Percentiles rank a stretch among this genome's conserved stretches.
phyloP scores from a whole-genome alignment of 2,329 filamentous ascomycete genomes.

The Fusarium sterilihyphosum region DNA sequence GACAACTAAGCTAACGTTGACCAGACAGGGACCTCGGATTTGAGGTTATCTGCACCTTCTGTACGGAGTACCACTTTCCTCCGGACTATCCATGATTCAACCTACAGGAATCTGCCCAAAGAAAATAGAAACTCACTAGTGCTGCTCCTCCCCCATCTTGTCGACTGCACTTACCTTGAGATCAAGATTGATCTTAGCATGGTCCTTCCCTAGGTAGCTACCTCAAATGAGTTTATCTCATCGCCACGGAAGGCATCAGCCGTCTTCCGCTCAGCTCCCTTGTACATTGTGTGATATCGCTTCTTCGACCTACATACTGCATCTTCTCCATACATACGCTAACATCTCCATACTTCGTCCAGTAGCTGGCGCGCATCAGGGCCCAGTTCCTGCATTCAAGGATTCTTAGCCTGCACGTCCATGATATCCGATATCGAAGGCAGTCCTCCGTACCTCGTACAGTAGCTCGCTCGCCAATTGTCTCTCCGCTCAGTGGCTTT shows the following conservation, averaged over 20 bases:
- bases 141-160: neutral
- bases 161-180: neutral
- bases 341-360: conserved; percentile 22
- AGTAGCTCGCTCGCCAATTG: conserved; percentile 37
- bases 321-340: conserved; percentile 24
- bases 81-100: neutral
- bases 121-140: neutral
- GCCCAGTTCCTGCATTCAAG: conserved; percentile 43
- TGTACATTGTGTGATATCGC: conserved; percentile 30
- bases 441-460: neutral
- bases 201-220: neutral
- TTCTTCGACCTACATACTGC: conserved; percentile 24
- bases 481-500: conserved; percentile 8
- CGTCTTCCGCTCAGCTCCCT: conserved; percentile 26
- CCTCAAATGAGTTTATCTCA: conserved; percentile 8
- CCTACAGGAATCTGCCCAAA: neutral
- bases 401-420: conserved; percentile 24
- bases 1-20: conserved; percentile 25
- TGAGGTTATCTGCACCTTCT: conserved; percentile 28
- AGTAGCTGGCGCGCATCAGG: conserved; percentile 18
- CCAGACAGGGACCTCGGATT: conserved; percentile 17
- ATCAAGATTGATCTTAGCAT: neutral
- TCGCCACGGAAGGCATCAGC: conserved; percentile 7
- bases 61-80: conserved; percentile 3
- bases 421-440: conserved; percentile 35